Evolutionary conservation across 495 filamentous ascomycete genomes (phyloP), one percentile per base, ranked within the genome.

Genomic region (Aspergillus ostianus): DNA sequence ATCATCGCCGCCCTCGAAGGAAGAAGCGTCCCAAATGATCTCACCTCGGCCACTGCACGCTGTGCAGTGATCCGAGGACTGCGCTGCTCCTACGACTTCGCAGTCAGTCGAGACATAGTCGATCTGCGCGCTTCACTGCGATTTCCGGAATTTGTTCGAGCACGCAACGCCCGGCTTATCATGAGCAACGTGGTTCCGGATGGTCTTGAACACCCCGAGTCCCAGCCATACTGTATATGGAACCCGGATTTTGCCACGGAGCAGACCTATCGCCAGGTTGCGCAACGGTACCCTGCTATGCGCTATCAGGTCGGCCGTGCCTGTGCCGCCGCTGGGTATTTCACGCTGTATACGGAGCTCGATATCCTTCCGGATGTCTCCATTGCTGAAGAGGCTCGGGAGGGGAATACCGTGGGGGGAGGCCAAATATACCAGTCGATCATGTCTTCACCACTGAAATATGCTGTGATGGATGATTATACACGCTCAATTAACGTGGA

Each of bases 281-380:
- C 62, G 6, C 20, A 53, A n/a, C 54, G 44, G 30, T 69, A 66
- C 49, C 65, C 64, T 9, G 46, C 64, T 47, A 57, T 68, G 59
- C 45, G 53, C 13, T 74, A 74, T 54, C 66, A 71, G 47, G 63
- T 70, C 53, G 70, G 64, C 45, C 63, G 68, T 15, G 72, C 70
- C 3, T 74, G 68, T 64, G 72, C 70, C 29, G 65, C 66, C 9
- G 70, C 63, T 10, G 64, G 66, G n/a, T 74, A 72, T 55, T 20
- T 61, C 18, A 52, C 65, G 47, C 54, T 73, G 20, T 70, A 73
- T 49, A 20, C 46, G n/a, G 68, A 71, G 61, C 64, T 74, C 21
- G 47, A 65, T 46, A 32, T 67, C 23, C 60, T 74, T 36, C 72
- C 67, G 13, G 71, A 74, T 23, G 66, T 69, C 2, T 57, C 66